Conservation (phyloP, 108 stramenopile genomes). For the Epithemia pelagica region DNA sequence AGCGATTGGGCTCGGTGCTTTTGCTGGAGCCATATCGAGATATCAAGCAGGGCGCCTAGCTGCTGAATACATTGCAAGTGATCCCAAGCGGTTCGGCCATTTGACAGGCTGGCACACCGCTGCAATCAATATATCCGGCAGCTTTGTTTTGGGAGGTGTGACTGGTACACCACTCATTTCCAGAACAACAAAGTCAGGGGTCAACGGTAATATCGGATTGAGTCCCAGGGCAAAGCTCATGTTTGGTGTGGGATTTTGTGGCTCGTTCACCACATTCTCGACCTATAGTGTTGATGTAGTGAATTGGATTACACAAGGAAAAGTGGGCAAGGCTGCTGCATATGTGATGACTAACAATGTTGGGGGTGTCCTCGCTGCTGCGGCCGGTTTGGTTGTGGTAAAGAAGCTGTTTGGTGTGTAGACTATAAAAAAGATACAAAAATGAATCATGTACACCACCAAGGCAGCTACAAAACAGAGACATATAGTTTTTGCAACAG, state of each 20-base stretch:
- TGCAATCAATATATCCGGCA: slow-evolving; percentile 67
- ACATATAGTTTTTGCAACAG: too few relatives aligned
- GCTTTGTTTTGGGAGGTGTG: slow-evolving; percentile 55
- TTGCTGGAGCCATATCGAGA: slow-evolving; percentile 53
- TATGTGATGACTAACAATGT: slow-evolving; percentile 63
- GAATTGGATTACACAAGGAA: slow-evolving; percentile 43
- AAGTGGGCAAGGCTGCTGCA: slow-evolving; percentile 33
- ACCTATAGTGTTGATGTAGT: slow-evolving; percentile 72
- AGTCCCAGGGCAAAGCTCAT: slow-evolving; percentile 53
- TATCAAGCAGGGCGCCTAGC: slow-evolving; percentile 57
- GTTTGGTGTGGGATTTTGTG: slow-evolving; percentile 68
- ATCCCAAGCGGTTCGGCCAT: slow-evolving; percentile 38
- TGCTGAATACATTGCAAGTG: slow-evolving; percentile 44
- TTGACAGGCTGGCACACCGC: slow-evolving; percentile 54
- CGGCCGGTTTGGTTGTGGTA: slow-evolving; percentile 44
- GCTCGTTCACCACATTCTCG: slow-evolving; percentile 70
- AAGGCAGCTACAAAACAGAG: too few relatives aligned
- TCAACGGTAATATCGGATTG: slow-evolving; percentile 22
- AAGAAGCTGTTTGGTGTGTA: slow-evolving; percentile 33
- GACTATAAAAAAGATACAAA: slow-evolving; percentile 36
- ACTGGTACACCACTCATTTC: slow-evolving; percentile 27
- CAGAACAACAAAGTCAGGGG: not conserved
- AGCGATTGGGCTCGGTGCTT: slow-evolving; percentile 61
- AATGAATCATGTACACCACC: too few relatives aligned
- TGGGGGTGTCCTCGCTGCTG: slow-evolving; percentile 56